Base-by-base conservation (phyloP, 129 eudicot genomes). In the Silybum marianum region DNA sequence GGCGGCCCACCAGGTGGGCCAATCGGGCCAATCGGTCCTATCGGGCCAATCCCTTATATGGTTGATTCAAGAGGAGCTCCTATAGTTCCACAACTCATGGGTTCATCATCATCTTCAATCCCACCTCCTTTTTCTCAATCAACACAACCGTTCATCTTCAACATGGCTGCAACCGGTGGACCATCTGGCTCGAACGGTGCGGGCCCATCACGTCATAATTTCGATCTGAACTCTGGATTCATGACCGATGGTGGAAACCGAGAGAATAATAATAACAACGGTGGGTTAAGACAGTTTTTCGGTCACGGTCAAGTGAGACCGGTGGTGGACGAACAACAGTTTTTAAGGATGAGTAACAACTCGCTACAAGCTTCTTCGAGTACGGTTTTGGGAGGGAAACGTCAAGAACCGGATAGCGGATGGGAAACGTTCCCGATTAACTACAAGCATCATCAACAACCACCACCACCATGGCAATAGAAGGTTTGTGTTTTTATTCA, bases 61-160 rank as follows among this genome's bases (percentile, higher is more conserved):
- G 85, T 91, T 74, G 93, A 90, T 76, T 85, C 94, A 18, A 88
- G 94, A 74, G 98, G 95, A 78, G 77, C 89, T 28, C 92, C 90
- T 36, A 83, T 94, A 19, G 73, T 87, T 13, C 97, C 97, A 18
- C 97, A 89, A 69, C 46, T 86, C 39, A 23, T 85, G 74, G 86
- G 90, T 11, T 78, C 89, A 7, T 74, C 36, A 32, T 32, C 85
- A 34, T 76, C 88, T 14, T 81, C 88, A 28, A 60, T 85, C 46
- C 88, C 87, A n/a, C 77, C 90, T 19, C 24, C 73, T 2, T 83
- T 60, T 83, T 72, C 86, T 72, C 86, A 83, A 71, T 87, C 86
- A n/a, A 85, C 88, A 18, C 86, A 83, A 19, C 89, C 93, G 2
- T 90, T 88, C 73, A 12, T 91, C 6, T 73, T 89, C 84, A 89